Evolutionary conservation across 1,284 basidiomycete species (phyloP).

Genomic region (Irpex lacteus): DNA sequence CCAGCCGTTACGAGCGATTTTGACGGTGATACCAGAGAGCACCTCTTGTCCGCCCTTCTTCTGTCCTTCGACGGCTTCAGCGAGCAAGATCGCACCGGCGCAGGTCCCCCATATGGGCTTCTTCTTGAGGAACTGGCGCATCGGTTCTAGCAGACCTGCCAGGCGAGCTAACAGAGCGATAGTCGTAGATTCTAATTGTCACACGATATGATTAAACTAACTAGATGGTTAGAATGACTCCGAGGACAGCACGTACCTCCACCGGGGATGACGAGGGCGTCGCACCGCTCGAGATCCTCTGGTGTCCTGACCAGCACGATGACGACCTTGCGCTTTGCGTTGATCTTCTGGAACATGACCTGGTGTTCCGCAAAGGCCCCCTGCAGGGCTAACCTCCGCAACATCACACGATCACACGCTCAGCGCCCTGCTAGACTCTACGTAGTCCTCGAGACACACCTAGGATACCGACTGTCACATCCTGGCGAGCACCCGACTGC

Average conservation of each 20-base stretch:
- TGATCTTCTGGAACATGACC: slow-evolving; percentile 60
- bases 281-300: slow-evolving; percentile 74
- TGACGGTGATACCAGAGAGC: slow-evolving; percentile 79
- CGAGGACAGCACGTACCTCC: slow-evolving; percentile 51
- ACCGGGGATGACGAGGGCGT: slow-evolving; percentile 90
- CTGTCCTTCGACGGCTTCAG: slow-evolving; percentile 68
- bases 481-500: slow-evolving; percentile 7
- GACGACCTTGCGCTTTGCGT: slow-evolving; percentile 41
- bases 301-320: slow-evolving; percentile 74
- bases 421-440: no score
- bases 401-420: no score
- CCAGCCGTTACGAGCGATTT: slow-evolving; percentile 89
- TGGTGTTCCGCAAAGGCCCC: slow-evolving; percentile 94
- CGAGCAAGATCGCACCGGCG: slow-evolving; percentile 92
- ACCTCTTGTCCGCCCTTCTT: slow-evolving; percentile 90
- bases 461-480: slow-evolving; percentile 18
- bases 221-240: neutral
- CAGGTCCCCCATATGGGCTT: slow-evolving; percentile 96
- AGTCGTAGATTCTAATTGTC: slow-evolving; percentile 78
- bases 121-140: slow-evolving; percentile 64
- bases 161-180: slow-evolving; percentile 85
- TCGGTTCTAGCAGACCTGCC: slow-evolving; percentile 77
- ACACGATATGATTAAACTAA: neutral
- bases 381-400: slow-evolving; percentile 69
- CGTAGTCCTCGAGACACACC: slow-evolving; percentile 1